A percentile compares a stretch with the other conserved stretches of the same genome.
phyloP scores from a whole-genome alignment of 140 eudicot genomes.

The Erigeron philadelphicus region DNA sequence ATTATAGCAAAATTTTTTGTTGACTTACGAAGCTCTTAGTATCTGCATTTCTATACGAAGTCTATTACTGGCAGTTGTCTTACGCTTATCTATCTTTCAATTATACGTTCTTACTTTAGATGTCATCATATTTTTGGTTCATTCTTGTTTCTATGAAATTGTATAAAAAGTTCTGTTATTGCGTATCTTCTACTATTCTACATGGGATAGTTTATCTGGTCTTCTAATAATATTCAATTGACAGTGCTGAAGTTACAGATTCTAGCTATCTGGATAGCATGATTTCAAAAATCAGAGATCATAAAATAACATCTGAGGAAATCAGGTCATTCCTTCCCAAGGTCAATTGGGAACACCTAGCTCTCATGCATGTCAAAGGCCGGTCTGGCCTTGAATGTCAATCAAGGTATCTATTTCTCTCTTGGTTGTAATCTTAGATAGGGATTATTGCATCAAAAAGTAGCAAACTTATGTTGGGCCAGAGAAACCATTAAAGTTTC shows the following conservation, averaged over 20 bases:
- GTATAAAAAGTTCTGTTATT: neutral
- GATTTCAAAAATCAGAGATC: conserved; percentile 40
- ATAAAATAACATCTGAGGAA: conserved; percentile 49
- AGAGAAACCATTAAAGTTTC: neutral
- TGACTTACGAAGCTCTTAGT: too few species aligned
- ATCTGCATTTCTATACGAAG: too few species aligned
- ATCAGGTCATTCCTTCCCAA: conserved; percentile 54
- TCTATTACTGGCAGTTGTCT: too few species aligned
- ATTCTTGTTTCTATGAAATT: conserved; percentile 4
- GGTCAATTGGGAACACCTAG: conserved; percentile 74
- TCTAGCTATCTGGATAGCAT: conserved; percentile 42
- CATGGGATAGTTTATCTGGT: neutral
- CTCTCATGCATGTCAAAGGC: conserved; percentile 47
- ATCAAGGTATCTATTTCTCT: conserved; percentile 47
- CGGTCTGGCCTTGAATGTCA: conserved; percentile 84
- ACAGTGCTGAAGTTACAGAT: conserved; percentile 47
- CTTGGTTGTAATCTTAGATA: neutral
- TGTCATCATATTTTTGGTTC: neutral
- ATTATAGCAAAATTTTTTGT: too few species aligned
- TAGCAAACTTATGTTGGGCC: neutral
- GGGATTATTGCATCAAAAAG: neutral
- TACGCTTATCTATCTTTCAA: neutral
- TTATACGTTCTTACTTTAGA: neutral
- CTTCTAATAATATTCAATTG: conserved; percentile 14
- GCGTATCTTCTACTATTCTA: neutral